Percentiles rank a stretch among this genome's conserved stretches.
phyloP scores from a whole-genome alignment of 192 early-diverging fungal genomes.

The Coemansia sp. region DNA sequence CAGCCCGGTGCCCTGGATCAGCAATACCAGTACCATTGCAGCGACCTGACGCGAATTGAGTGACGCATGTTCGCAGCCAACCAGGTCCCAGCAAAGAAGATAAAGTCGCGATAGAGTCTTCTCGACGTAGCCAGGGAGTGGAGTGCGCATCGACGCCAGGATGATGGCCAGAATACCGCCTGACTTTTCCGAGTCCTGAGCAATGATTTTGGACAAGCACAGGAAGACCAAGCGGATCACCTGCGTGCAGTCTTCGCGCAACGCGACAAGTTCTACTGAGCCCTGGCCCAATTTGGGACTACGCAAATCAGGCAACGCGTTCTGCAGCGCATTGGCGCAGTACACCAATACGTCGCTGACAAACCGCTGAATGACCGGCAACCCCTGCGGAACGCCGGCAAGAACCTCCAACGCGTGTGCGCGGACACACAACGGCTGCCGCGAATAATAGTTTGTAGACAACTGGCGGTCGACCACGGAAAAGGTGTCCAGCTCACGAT shows the following conservation, averaged over 20 bases:
- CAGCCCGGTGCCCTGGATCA: conserved; percentile 42
- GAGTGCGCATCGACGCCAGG: conserved; percentile 35
- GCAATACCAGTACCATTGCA: conserved; percentile 39
- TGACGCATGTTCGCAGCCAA: conserved; percentile 27
- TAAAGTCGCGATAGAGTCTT: conserved; percentile 27
- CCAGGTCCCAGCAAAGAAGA: conserved; percentile 32
- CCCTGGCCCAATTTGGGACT: conserved; percentile 15
- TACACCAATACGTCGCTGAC: conserved; percentile 32
- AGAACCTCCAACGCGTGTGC: conserved; percentile 40
- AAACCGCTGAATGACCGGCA: conserved; percentile 21
- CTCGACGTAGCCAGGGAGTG: conserved; percentile 23
- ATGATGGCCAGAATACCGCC: conserved; percentile 19
- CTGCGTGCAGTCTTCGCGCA: conserved; percentile 44
- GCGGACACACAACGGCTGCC: conserved; percentile 25
- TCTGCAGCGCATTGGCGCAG: conserved; percentile 22
- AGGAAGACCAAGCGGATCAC: conserved; percentile 40
- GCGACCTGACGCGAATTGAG: conserved; percentile 50
- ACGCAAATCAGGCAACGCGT: conserved; percentile 13
- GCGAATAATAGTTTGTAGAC: conserved; percentile 12
- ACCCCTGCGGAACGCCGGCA: conserved; percentile 31
- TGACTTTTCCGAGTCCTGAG: conserved; percentile 1
- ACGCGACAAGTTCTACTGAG: conserved; percentile 30
- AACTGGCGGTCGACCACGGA: conserved; percentile 8
- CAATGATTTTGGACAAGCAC: conserved; percentile 30
- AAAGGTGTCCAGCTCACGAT: conserved; percentile 18